phyloP scores from a whole-genome alignment of 345 rosid species.

The Psidium friedrichsthalianum region DNA sequence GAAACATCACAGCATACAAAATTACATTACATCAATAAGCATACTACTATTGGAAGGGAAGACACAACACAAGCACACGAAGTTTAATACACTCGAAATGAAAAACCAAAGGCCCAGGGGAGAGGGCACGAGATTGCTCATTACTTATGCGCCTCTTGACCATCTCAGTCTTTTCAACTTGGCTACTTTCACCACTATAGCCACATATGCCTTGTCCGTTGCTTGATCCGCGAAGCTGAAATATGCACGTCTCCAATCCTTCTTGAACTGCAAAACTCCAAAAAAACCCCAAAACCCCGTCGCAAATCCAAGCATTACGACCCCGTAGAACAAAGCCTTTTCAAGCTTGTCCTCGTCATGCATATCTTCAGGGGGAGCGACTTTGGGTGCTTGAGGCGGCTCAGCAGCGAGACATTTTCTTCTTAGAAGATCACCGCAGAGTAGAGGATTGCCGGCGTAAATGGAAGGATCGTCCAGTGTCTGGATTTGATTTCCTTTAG shows the following conservation, averaged over 20 bases:
- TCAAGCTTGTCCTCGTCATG: too few species aligned
- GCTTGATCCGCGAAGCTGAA: not conserved
- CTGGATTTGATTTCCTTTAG: not conserved
- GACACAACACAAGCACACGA: not conserved
- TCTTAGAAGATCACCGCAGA: too few species aligned
- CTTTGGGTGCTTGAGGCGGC: too few species aligned
- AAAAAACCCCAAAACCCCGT: too few species aligned
- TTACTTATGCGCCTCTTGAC: not conserved
- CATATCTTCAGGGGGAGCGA: too few species aligned
- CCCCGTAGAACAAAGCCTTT: too few species aligned
- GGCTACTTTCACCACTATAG: not conserved
- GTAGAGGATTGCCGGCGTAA: not conserved
- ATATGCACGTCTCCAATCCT: not conserved
- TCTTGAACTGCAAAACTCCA: too few species aligned
- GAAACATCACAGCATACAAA: not conserved
- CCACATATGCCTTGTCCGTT: not conserved
- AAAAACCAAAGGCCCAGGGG: not conserved
- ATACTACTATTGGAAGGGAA: not conserved
- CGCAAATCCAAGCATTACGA: too few species aligned
- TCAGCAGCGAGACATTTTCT: too few species aligned
- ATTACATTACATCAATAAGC: not conserved
- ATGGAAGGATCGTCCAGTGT: not conserved
- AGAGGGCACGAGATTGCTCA: not conserved
- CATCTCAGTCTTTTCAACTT: not conserved
- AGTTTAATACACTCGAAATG: not conserved